Conservation (phyloP, 768 basidiomycete genomes). For the Filobasidium wieringae region DNA sequence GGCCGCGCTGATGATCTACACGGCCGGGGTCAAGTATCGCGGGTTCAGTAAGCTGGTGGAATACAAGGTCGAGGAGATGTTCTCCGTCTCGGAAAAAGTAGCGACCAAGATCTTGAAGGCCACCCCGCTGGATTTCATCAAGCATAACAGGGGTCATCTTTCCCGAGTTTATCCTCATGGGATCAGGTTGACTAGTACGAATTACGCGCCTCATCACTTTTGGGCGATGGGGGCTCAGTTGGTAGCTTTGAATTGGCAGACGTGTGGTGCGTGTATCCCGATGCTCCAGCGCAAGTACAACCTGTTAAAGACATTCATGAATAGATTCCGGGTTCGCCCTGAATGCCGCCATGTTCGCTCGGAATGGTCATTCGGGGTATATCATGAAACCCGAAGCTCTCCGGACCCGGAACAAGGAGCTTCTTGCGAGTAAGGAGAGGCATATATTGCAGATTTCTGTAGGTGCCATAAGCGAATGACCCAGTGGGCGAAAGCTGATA, state of each 20-base stretch:
- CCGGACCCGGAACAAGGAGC: slow-evolving; percentile 52
- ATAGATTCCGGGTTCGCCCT: slow-evolving; percentile 80
- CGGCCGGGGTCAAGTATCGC: slow-evolving; percentile 85
- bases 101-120: slow-evolving; percentile 61
- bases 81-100: slow-evolving; percentile 78
- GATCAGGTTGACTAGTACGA: slow-evolving; percentile 64
- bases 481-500: not conserved
- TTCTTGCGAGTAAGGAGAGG: slow-evolving; percentile 47
- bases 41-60: slow-evolving; percentile 75
- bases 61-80: slow-evolving; percentile 79
- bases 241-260: slow-evolving; percentile 96
- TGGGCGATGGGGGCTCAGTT: slow-evolving; percentile 84
- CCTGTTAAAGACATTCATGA: not conserved
- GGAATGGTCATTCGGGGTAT: slow-evolving; percentile 78
- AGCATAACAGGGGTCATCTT: slow-evolving; percentile 72
- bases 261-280: slow-evolving; percentile 53
- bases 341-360: slow-evolving; percentile 89
- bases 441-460: slow-evolving; percentile 59
- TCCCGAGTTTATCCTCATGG: slow-evolving; percentile 81
- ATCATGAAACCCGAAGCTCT: slow-evolving; percentile 77
- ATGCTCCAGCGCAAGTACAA: not conserved
- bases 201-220: slow-evolving; percentile 76
- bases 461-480: slow-evolving; percentile 23
- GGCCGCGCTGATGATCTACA: slow-evolving; percentile 72
- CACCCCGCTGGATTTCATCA: slow-evolving; percentile 51